A percentile compares a stretch with the other conserved stretches of the same genome.
Evolutionary conservation across 2,329 filamentous ascomycete species (phyloP).

Genomic region (Neofusicoccum sp.): DNA sequence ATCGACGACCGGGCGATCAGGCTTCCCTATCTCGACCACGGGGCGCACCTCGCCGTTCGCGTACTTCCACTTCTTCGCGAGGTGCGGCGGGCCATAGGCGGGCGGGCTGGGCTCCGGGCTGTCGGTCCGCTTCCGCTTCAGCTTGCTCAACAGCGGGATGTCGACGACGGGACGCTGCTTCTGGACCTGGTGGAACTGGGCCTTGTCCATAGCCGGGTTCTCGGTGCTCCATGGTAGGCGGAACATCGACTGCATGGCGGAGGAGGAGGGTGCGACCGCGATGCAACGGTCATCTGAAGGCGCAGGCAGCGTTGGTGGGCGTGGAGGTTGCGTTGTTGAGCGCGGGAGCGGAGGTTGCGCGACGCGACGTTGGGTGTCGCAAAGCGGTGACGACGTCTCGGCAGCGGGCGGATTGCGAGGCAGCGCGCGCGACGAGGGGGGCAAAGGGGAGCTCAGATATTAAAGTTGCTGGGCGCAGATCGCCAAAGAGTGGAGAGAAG

Average conservation of each 20-base stretch:
- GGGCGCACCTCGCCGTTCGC: conserved; percentile 22
- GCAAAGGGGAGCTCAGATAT: conserved; percentile 18
- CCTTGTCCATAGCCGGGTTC: conserved; percentile 43
- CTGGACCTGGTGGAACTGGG: conserved; percentile 39
- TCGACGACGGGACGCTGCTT: conserved; percentile 46
- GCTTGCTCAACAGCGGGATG: conserved; percentile 48
- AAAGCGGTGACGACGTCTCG: conserved; percentile 18
- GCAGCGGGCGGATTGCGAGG: conserved; percentile 16
- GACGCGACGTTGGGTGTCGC: conserved; percentile 16
- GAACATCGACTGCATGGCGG: conserved; percentile 52
- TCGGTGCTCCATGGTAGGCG: conserved; percentile 50
- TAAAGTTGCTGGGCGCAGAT: conserved; percentile 17
- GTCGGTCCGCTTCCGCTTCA: conserved; percentile 60
- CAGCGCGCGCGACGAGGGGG: conserved; percentile 3
- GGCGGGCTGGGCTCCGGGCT: conserved; percentile 43
- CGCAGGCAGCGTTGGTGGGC: conserved; percentile 26
- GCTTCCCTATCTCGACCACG: conserved; percentile 40
- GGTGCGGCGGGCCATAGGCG: conserved; percentile 20
- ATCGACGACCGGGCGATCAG: conserved; percentile 20
- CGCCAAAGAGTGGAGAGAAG: conserved; percentile 18
- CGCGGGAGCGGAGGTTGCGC: conserved; percentile 14
- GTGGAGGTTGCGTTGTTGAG: conserved; percentile 26
- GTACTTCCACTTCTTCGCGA: conserved; percentile 33
- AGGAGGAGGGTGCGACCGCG: conserved; percentile 34
- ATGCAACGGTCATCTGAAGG: conserved; percentile 40